These are phyloP conservation scores for Meripilus lineatus DNA, from an alignment of 1,284 basidiomycete genomes.

Conservation along the genomic window DNA sequence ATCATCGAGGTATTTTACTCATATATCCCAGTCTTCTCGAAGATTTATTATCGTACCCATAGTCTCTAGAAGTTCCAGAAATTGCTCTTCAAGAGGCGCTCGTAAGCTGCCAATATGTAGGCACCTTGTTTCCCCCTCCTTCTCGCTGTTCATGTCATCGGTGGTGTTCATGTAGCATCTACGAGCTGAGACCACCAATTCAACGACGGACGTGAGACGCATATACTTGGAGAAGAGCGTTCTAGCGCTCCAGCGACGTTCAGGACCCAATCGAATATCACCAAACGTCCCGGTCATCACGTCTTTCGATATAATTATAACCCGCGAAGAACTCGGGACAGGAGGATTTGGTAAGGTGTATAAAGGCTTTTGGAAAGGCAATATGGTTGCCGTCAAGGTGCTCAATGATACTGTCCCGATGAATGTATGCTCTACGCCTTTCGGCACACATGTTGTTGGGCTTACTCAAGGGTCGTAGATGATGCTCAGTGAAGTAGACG, in stretches of 20 bases:
- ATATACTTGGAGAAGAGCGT: constrained; percentile 7
- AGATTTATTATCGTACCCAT: too few species aligned
- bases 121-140: too few species aligned
- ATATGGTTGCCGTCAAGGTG: constrained; percentile 14
- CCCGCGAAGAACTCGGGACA: constrained; percentile 7
- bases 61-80: too few species aligned
- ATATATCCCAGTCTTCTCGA: too few species aligned
- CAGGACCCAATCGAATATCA: neutral
- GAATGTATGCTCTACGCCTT: neutral
- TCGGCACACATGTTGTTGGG: neutral
- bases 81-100: too few species aligned
- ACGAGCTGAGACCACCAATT: too few species aligned
- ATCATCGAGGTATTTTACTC: too few species aligned
- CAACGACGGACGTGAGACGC: too few species aligned
- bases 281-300: constrained; percentile 12
- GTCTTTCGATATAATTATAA: constrained; percentile 12
- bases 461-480: constrained; percentile 5
- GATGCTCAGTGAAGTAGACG: constrained; percentile 10
- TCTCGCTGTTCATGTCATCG: too few species aligned
- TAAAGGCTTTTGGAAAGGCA: constrained; percentile 10
- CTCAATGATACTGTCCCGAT: constrained; percentile 1
- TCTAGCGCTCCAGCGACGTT: constrained; percentile 6
- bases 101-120: too few species aligned
- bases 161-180: too few species aligned
- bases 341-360: constrained; percentile 14